Conservation (phyloP, 345 rosid genomes). For the rapeseed (Brassica napus) region DNA sequence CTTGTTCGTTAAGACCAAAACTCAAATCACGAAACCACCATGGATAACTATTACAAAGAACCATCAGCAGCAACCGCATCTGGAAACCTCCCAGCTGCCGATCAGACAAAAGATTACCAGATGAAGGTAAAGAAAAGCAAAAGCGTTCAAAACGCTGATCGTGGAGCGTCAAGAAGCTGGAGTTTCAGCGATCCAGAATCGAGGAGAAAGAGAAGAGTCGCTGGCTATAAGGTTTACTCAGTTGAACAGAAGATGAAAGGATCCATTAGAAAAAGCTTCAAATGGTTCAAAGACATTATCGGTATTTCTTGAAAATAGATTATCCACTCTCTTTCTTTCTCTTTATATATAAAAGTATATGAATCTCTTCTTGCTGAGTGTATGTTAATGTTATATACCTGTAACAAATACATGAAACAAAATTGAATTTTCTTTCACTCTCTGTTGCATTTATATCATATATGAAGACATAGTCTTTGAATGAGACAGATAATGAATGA, state of each 20-base stretch:
- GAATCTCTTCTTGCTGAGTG: constrained; percentile 17
- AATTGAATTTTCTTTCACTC: neutral
- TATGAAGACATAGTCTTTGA: neutral
- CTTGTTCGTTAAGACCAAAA: constrained; percentile 30
- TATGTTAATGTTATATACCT: constrained; percentile 10
- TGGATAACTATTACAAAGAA: constrained; percentile 32
- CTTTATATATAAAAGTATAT: neutral
- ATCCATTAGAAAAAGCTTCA: constrained; percentile 76
- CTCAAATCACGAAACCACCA: constrained; percentile 10
- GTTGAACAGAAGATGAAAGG: constrained; percentile 93
- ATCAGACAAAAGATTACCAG: constrained; percentile 32
- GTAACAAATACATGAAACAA: constrained; percentile 16
- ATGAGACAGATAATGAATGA: constrained; percentile 24
- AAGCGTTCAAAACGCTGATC: constrained; percentile 39
- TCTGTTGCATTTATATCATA: constrained; percentile 8
- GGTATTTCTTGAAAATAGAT: constrained; percentile 27
- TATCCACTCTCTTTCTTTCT: neutral
- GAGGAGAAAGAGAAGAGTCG: constrained; percentile 92
- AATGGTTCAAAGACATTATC: constrained; percentile 73
- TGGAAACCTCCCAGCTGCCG: constrained; percentile 17
- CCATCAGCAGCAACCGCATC: constrained; percentile 1
- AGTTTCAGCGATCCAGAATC: constrained; percentile 78
- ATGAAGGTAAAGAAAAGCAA: constrained; percentile 34
- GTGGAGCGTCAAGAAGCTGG: constrained; percentile 53
- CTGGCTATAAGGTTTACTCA: constrained; percentile 73